Conservation (phyloP, 129 eudicot genomes). For the Gnaphalium uliginosum region DNA sequence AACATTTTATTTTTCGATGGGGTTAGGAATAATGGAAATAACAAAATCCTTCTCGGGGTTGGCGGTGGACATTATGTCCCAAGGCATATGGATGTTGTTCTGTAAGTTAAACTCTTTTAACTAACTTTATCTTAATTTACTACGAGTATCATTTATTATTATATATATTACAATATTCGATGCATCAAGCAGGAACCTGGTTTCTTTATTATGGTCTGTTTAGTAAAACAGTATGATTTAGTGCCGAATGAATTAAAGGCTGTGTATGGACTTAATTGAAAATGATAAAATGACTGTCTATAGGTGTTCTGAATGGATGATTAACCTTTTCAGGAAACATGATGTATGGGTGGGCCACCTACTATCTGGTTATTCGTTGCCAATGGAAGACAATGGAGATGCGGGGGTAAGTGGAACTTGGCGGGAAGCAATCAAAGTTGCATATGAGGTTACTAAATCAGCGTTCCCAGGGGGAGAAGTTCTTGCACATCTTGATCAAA, state of each 20-base stretch:
- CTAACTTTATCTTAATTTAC: neutral
- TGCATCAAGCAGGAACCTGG: neutral
- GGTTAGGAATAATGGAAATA: conserved; percentile 59
- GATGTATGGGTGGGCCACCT: conserved; percentile 76
- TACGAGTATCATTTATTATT: neutral
- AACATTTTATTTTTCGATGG: conserved; percentile 14
- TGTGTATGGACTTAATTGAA: neutral
- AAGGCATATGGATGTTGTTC: conserved; percentile 86
- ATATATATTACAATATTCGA: neutral
- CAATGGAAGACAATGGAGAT: conserved; percentile 62
- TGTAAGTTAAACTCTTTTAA: conserved; percentile 47
- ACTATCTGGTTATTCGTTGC: conserved; percentile 64
- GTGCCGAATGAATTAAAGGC: neutral
- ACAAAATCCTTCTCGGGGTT: conserved; percentile 79
- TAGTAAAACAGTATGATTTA: neutral
- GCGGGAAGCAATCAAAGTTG: conserved; percentile 69
- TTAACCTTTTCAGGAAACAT: conserved; percentile 51
- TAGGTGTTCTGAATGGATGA: neutral
- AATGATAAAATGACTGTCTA: neutral
- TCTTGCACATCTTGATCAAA: conserved; percentile 71
- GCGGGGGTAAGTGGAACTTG: conserved; percentile 61
- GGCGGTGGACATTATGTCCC: conserved; percentile 99
- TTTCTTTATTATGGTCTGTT: too few relatives aligned
- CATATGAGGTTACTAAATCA: conserved; percentile 57
- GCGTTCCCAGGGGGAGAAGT: conserved; percentile 66